Base-by-base conservation (phyloP, 257 asterid species). In the Thymus mandschuricus region DNA sequence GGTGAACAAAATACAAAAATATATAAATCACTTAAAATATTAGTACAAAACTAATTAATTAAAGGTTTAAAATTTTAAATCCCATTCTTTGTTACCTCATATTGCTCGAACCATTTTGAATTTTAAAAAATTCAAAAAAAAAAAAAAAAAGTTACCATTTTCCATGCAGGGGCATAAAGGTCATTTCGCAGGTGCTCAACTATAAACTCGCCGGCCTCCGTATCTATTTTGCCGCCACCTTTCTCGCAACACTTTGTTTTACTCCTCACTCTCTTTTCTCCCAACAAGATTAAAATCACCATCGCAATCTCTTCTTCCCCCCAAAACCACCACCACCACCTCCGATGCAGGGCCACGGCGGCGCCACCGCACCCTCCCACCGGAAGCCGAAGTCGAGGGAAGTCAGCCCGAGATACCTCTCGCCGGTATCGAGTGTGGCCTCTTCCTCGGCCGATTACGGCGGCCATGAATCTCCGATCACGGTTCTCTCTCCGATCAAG, bases 171-270 rank as follows among this genome's bases (percentile, higher is more conserved):
- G 80, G 43, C 69, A 71, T 10, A 77, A 8, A 1, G 2, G 93
- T 86, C 76, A 83, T 52, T 81, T 43, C 60, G 45, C 2, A 51
- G 29, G 48, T 70, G 83, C 68, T 64, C 68, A 65, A 48, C 70
- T 65, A 65, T 65, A 35, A 66, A 58, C 52, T 75, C 69, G 95
- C 96, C 92, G 95, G 96, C 90, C 57, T 69, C 12, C 49, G 66
- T 78, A 68, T 80, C 90, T 83, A 75, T 55, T 56, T 84, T 88
- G 89, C 95, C 91, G 96, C 96, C 92, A 84, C 84, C 43, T 81
- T 76, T 86, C 70, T 76, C 78, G 88, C 64, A 71, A 78, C 64
- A 69, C 78, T 64, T 78, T 78, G 90, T 87, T 83, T 81, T 80
- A 51, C 79, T 50, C 71, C 80, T 69, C 81, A 21, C 38, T 55